Conservation (phyloP, 352 stramenopile genomes). For the Pythium guiyangense region DNA sequence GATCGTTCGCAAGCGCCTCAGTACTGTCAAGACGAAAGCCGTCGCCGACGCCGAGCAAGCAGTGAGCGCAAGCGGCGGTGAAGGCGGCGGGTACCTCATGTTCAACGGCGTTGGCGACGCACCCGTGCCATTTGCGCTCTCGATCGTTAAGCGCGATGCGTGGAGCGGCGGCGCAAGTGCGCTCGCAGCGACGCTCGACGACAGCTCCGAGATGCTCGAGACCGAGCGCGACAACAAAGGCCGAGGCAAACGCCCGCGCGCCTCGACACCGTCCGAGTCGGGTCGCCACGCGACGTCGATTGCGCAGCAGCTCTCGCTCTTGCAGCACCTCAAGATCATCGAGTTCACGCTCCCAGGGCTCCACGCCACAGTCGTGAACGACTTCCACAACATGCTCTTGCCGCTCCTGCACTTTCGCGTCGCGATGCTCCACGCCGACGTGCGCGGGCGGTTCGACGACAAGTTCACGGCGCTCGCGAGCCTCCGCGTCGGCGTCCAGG, state of each 20-base stretch:
- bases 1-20: slow-evolving; percentile 19
- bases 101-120: slow-evolving; percentile 84
- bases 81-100: slow-evolving; percentile 81
- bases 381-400: slow-evolving; percentile 87
- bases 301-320: slow-evolving; percentile 21
- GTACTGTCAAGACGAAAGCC: slow-evolving; percentile 5
- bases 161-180: slow-evolving; percentile 7
- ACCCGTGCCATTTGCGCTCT: slow-evolving; percentile 71
- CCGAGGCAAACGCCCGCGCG: too few species aligned
- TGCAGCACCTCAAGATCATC: slow-evolving; percentile 70
- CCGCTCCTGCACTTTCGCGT: slow-evolving; percentile 76
- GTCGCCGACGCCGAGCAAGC: slow-evolving; percentile 28
- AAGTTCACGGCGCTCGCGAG: slow-evolving; percentile 59
- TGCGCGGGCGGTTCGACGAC: slow-evolving; percentile 57
- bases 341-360: slow-evolving; percentile 72
- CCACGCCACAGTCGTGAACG: slow-evolving; percentile 80
- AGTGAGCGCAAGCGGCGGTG: slow-evolving; percentile 31
- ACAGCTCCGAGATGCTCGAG: neutral
- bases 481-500: slow-evolving; percentile 69
- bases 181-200: slow-evolving; percentile 2
- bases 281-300: slow-evolving; percentile 7
- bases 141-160: slow-evolving; percentile 40
- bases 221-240: neutral
- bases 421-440: slow-evolving; percentile 55
- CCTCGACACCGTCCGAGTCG: too few species aligned